A percentile compares a stretch with the other conserved stretches of the same genome.
Conservation (phyloP, 768 basidiomycete genomes). For the Mycena filopes region DNA sequence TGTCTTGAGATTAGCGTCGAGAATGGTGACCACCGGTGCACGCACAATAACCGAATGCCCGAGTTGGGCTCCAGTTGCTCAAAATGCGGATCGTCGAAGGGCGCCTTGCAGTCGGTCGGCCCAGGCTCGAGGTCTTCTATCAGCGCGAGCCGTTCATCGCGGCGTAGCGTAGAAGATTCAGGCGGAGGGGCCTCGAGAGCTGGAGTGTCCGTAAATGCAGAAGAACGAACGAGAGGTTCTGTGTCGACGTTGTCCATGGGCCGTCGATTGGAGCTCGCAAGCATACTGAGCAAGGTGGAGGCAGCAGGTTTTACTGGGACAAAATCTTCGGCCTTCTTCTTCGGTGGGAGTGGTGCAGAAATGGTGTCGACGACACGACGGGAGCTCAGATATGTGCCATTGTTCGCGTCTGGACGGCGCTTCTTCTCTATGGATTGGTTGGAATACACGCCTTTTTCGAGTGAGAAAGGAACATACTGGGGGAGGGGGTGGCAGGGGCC, state of each 20-base stretch:
- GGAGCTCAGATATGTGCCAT: conserved; percentile 15
- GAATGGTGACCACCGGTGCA: conserved; percentile 30
- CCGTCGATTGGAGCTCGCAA: conserved; percentile 23
- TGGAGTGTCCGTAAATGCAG: conserved; percentile 52
- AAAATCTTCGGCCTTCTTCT: conserved; percentile 9
- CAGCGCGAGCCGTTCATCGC: conserved; percentile 75
- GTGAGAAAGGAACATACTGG: conserved; percentile 55
- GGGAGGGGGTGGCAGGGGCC: conserved; percentile 73
- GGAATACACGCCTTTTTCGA: conserved; percentile 48
- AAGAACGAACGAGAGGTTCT: conserved; percentile 37
- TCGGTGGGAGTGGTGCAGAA: conserved; percentile 20
- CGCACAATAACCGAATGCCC: conserved; percentile 84
- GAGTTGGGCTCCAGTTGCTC: conserved; percentile 90
- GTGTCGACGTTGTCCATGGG: conserved; percentile 16
- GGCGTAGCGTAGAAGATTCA: conserved; percentile 36
- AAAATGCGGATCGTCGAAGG: conserved; percentile 80
- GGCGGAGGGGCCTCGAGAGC: conserved; percentile 23
- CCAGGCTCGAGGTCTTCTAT: conserved; percentile 84
- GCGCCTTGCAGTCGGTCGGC: conserved; percentile 78
- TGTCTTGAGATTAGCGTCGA: conserved; percentile 42
- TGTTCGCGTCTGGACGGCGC: conserved; percentile 19
- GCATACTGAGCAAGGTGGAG: conserved; percentile 44
- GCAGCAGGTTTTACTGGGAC: conserved; percentile 50
- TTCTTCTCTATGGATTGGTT: conserved; percentile 28
- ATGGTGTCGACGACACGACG: conserved; percentile 19